Base-by-base conservation (phyloP, 768 basidiomycete genomes). In the Roridomyces roridus region DNA sequence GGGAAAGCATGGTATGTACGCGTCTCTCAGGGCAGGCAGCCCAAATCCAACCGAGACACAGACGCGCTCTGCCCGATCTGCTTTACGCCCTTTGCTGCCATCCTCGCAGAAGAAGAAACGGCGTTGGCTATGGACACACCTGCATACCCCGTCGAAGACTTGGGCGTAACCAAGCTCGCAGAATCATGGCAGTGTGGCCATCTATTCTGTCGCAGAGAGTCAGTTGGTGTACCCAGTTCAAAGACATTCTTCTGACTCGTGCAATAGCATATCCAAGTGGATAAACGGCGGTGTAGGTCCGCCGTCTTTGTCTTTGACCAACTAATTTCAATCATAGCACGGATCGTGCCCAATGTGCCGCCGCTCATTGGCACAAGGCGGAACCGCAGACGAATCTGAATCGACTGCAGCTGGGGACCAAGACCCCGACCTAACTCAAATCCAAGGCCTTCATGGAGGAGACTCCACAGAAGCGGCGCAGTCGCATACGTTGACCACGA, bases 121-220 rank as follows among this genome's bases (percentile, higher is more conserved):
- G 88, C 89, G 0, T 65, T 74, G 21, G 91, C 79, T 7, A 88
- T 92, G 86, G 90, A 92, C 65, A 89, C 90, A 2, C 89, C 91
- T 5, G 88, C 90, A 9, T 81, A 88, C 57, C 81, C 89, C 15
- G 61, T 77, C n/a, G 87, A 91, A 59, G 80, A 85, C 34, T 70
- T 89, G 1, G 92, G 92, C 4, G 84, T 92, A 20, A 90, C 89
- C 20, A 81, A 76, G 61, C 72, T 94, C 8, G 69, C 74, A 52
- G 67, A 80, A 64, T 53, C 78, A 63, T 72, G 79, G 77, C 80
- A 82, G 57, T 84, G 85, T 60, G 80, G 84, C 4, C 91, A 94
- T 67, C 63, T 88, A n/a, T 93, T 92, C 65, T 93, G 91, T 68
- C 81, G 89, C 63, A 85, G 84, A 75, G 91, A 93, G 91, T 92